These are phyloP conservation scores for Fusarium kyushuense DNA, from an alignment of 2,329 filamentous ascomycete species.

Conservation along the genomic window DNA sequence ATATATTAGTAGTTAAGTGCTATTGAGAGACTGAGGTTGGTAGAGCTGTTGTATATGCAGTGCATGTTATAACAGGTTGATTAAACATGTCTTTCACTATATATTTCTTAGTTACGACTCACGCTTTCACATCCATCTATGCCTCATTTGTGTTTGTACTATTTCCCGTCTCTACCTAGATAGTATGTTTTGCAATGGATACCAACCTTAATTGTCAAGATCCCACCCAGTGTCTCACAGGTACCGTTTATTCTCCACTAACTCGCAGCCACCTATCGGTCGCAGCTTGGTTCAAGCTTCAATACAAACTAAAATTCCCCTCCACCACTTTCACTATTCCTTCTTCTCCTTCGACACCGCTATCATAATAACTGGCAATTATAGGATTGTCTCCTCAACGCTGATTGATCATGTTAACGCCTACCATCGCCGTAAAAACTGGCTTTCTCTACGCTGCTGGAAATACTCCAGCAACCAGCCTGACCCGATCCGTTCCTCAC, in stretches of 20 bases:
- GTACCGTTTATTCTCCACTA: conserved; percentile 18
- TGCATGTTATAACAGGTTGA: no score
- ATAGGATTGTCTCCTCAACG: not conserved
- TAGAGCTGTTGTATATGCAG: no score
- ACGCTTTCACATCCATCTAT: not conserved
- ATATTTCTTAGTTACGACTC: no score
- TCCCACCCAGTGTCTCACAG: conserved; percentile 17
- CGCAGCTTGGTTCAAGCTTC: not conserved
- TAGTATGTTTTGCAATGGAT: not conserved
- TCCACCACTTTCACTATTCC: not conserved
- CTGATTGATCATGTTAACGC: conserved; percentile 53
- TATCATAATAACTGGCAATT: not conserved
- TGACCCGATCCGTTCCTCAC: conserved; percentile 62
- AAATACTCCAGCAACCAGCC: conserved; percentile 65
- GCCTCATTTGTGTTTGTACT: not conserved
- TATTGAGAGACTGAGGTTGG: not conserved
- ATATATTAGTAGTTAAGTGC: not conserved
- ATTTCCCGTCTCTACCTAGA: not conserved
- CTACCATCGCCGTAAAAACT: conserved; percentile 50
- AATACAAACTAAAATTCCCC: not conserved
- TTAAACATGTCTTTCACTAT: not conserved
- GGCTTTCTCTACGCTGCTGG: conserved; percentile 62
- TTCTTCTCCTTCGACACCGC: not conserved
- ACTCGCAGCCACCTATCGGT: conserved; percentile 1
- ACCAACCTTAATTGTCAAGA: not conserved